Base-by-base conservation (phyloP, 331 rosid species). In the Pyrus hybrid region DNA sequence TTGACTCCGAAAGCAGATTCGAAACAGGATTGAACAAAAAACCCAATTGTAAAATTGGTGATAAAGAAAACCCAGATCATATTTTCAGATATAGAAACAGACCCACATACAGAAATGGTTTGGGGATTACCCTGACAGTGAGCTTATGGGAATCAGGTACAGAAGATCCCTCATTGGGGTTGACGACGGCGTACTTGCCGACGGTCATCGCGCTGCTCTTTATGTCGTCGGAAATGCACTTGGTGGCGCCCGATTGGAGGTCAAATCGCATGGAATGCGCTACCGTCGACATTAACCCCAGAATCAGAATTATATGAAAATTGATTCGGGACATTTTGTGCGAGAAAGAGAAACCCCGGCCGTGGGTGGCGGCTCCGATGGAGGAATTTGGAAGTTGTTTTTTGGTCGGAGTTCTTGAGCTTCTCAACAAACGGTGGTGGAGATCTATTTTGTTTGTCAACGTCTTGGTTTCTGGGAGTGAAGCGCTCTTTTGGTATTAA, bases 181-280 rank as follows among this genome's bases (percentile, higher is more conserved):
- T 86, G 67, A 89, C 80, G 18, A 90, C 84, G 32, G 13, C 41
- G 83, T 94, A 94, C 86, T 86, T 89, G 13, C 97, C 97, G 7
- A 94, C 90, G 12, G 89, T 84, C 97, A 94, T 81, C n/a, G 96
- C 79, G 45, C 86, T 83, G 84, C 51, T 77, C 79, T 85, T 90
- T 5, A 94, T 86, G 21, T 92, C 93, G 76, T 94, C 97, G 16
- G 97, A 79, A 18, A 94, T 86, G 90, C 97, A 94, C 80, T 92
- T 94, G 62, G 89, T 85, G 26, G 78, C 35, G 74, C 92, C 97
- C 7, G 91, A 75, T 69, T 13, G 77, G 28, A 94, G 85, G 71
- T 94, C 97, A 84, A 90, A 89, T 13, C 91, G 86, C 93, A 88
- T 81, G 13, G 95, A 85, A 51, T 77, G 68, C 16, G 72, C 85